Conservation (phyloP, 441 rosid species). For the Biscutella laevigata region DNA sequence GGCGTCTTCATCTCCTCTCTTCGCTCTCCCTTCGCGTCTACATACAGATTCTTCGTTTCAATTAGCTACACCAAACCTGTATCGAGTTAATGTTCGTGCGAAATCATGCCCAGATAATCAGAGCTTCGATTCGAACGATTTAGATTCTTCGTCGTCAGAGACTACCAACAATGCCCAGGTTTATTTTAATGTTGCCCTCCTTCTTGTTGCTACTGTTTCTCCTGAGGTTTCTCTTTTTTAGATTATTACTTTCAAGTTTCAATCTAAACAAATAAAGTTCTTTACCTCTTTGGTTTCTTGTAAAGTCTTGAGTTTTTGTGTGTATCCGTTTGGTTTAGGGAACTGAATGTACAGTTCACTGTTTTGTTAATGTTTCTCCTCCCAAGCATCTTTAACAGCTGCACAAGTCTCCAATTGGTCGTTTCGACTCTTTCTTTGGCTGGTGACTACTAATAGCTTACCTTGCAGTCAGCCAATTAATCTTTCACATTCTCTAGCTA, state of each 20-base stretch:
- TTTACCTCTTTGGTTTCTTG: too few species aligned
- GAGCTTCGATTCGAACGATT: constrained; percentile 7
- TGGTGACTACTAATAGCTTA: background rate
- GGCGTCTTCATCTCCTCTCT: constrained; percentile 27
- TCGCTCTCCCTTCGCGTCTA: constrained; percentile 19
- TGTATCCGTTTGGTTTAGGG: background rate
- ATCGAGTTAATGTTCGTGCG: constrained; percentile 10
- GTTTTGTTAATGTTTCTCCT: too few species aligned
- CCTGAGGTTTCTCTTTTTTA: background rate
- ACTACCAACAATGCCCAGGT: constrained; percentile 11
- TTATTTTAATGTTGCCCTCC: background rate
- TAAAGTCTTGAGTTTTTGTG: background rate
- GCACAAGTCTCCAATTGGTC: background rate
- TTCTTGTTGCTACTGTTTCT: background rate
- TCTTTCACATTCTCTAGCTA: background rate
- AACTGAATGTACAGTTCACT: background rate
- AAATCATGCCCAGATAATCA: constrained; percentile 19
- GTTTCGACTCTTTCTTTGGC: background rate
- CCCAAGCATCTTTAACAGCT: background rate
- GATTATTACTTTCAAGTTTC: background rate
- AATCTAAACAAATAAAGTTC: too few species aligned
- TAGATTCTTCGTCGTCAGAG: constrained; percentile 13
- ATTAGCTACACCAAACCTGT: constrained; percentile 9
- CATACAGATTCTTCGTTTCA: constrained; percentile 3
- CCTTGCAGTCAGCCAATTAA: background rate